Conservation (phyloP, 2,329 filamentous ascomycete genomes). For the Trichophaea hybrida region DNA sequence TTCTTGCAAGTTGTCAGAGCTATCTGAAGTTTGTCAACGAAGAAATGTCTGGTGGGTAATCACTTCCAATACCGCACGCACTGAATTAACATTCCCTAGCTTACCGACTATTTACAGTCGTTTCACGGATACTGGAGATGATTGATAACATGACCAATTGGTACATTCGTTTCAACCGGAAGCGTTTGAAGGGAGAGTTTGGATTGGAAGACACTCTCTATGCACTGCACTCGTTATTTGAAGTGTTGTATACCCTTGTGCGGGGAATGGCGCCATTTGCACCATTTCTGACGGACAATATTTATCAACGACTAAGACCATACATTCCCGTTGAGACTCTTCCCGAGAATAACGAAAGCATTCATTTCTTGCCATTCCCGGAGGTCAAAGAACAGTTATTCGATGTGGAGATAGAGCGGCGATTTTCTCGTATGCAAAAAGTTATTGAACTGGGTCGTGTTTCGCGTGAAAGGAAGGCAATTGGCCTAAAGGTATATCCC, state of each 20-base stretch:
- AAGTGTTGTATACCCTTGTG: conserved; percentile 79
- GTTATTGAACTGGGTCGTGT: conserved; percentile 85
- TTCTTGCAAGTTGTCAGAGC: conserved; percentile 81
- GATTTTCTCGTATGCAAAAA: conserved; percentile 81
- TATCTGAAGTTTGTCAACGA: conserved; percentile 80
- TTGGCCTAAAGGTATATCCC: conserved; percentile 49
- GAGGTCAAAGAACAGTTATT: conserved; percentile 80
- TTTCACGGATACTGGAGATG: conserved; percentile 64
- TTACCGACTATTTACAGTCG: conserved; percentile 78
- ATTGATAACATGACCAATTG: conserved; percentile 97
- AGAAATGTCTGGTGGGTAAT: conserved; percentile 62
- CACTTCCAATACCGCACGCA: not conserved
- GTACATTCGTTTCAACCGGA: conserved; percentile 93
- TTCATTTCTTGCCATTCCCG: conserved; percentile 86
- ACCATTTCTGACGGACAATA: conserved; percentile 87
- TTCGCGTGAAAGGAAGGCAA: conserved; percentile 67
- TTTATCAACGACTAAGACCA: conserved; percentile 70
- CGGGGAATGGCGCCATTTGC: conserved; percentile 85
- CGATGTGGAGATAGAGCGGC: conserved; percentile 69
- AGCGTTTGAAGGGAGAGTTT: conserved; percentile 77
- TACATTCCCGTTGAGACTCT: conserved; percentile 61
- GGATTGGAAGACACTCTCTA: conserved; percentile 75
- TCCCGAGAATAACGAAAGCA: conserved; percentile 62
- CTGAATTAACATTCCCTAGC: conserved; percentile 30
- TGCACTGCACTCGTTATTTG: conserved; percentile 85